phyloP scores from a whole-genome alignment of 495 filamentous ascomycete genomes.

The Chaetomium tenue region DNA sequence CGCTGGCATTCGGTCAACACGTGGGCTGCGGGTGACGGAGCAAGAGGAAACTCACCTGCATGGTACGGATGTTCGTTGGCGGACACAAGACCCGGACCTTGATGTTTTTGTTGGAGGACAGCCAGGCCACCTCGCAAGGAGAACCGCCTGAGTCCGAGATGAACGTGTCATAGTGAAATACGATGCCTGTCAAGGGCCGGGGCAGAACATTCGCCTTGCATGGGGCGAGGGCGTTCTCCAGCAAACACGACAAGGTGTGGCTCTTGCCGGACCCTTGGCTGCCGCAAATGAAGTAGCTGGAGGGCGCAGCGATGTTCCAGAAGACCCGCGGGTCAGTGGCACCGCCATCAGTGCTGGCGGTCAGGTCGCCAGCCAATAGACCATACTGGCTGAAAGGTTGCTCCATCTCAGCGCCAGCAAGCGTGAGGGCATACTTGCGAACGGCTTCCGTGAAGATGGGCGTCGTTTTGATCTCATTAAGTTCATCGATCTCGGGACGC shows the following conservation, averaged over 20 bases:
- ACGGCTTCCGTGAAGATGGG: slow-evolving; percentile 44
- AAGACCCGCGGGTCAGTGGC: slow-evolving; percentile 54
- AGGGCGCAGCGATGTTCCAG: slow-evolving; percentile 66
- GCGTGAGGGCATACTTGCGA: slow-evolving; percentile 28
- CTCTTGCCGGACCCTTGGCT: slow-evolving; percentile 75
- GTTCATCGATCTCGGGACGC: slow-evolving; percentile 27
- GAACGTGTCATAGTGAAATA: slow-evolving; percentile 69
- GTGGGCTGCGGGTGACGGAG: too few relatives aligned
- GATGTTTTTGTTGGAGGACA: slow-evolving; percentile 54
- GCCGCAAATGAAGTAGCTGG: slow-evolving; percentile 72
- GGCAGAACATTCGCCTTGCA: slow-evolving; percentile 41
- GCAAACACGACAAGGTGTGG: slow-evolving; percentile 67
- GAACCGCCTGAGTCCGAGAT: slow-evolving; percentile 52
- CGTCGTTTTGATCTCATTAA: slow-evolving; percentile 37
- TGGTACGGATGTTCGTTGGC: slow-evolving; percentile 54
- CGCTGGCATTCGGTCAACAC: slow-evolving; percentile 14
- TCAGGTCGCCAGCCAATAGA: slow-evolving; percentile 39
- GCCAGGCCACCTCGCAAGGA: slow-evolving; percentile 67
- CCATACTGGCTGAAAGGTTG: slow-evolving; percentile 43
- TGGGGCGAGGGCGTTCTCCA: slow-evolving; percentile 60
- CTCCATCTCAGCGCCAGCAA: not conserved
- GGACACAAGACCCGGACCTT: slow-evolving; percentile 63
- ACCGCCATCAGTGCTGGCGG: slow-evolving; percentile 11
- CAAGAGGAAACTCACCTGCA: slow-evolving; percentile 37
- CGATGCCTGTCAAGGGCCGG: slow-evolving; percentile 59